Evolutionary conservation across 805 yeast genomes (phyloP), one percentile per base, ranked within the genome.

Genomic region (Sungouiozyma intestinalis): DNA sequence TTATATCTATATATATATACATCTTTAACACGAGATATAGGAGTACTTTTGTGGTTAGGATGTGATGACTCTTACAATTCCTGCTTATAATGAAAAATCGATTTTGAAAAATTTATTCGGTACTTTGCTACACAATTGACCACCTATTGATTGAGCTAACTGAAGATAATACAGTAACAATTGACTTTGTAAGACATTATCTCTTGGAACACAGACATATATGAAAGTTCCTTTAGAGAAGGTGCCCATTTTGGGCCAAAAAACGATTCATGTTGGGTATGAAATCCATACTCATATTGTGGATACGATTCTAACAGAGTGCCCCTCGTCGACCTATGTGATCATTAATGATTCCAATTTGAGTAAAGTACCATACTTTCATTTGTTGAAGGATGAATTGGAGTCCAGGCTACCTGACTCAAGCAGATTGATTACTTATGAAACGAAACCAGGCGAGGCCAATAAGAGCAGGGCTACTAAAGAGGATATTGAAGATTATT

Each of bases 371-470:
- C 75, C 76, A 20, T 81, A 80, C 52, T 75, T 78, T 53, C 67
- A 66, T 20, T 62, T 67, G 5, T 72, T 78, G 49, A 56, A 58
- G 4, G 46, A 53, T 1, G 68, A 67, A 20, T 74, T 84, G 54
- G 57, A 63, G 33, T 54, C 53, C 1, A 49, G 55, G 31, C 60
- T 79, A 41, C 76, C 81, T 0, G 57, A 69, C 44, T 64, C 57
- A 1, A 69, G 87, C 2, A 74, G 98, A 48, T 63, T 92, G 31
- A 66, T 92, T 43, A 69, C 77, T 13, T 88, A 81, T 61, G 70
- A 73, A 3, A 85, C 92, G 14, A 69, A 92, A 3, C 98, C 98
- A 1, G 98, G 98, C 40, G 98, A 92, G 63, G 76, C 86, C 41
- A 82, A 82, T 62, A 92, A 92, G 67, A 81, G 76, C 44, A 75